Evolutionary conservation across 257 asterid genomes (phyloP).

Genomic region (Linaria vulgaris): DNA sequence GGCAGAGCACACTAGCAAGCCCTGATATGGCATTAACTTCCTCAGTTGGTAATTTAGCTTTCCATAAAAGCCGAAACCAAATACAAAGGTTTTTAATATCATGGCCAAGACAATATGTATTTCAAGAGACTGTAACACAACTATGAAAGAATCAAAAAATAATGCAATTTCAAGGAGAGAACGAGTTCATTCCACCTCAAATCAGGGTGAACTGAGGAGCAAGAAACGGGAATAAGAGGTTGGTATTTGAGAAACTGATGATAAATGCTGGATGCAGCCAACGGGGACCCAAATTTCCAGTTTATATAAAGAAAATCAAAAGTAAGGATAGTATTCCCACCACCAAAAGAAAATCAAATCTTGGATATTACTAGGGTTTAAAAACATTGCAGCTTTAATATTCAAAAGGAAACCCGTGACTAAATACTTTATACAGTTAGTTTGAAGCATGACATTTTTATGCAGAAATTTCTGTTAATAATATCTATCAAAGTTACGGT

Average conservation of each 20-base stretch:
- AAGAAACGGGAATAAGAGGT: not conserved
- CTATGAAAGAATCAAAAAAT: not conserved
- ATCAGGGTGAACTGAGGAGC: not conserved
- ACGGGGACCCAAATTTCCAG: not conserved
- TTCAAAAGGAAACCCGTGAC: not conserved
- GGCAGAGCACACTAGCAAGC: not conserved
- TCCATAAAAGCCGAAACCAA: no score
- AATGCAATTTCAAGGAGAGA: not conserved
- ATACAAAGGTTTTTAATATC: no score
- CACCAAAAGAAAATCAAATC: not conserved
- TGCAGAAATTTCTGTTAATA: no score
- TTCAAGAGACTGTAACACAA: no score
- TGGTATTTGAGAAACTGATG: constrained; percentile 1
- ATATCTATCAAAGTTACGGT: no score
- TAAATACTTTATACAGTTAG: constrained; percentile 9
- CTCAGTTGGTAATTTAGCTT: no score
- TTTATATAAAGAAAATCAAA: not conserved
- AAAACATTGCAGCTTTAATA: not conserved
- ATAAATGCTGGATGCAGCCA: not conserved
- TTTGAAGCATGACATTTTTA: constrained; percentile 3
- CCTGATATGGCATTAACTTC: not conserved
- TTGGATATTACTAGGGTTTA: not conserved
- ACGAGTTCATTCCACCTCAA: not conserved
- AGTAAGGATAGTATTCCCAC: not conserved
- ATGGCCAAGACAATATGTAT: no score